phyloP scores from a whole-genome alignment of 106 monocot genomes.

The Xerophyta viscosa region DNA sequence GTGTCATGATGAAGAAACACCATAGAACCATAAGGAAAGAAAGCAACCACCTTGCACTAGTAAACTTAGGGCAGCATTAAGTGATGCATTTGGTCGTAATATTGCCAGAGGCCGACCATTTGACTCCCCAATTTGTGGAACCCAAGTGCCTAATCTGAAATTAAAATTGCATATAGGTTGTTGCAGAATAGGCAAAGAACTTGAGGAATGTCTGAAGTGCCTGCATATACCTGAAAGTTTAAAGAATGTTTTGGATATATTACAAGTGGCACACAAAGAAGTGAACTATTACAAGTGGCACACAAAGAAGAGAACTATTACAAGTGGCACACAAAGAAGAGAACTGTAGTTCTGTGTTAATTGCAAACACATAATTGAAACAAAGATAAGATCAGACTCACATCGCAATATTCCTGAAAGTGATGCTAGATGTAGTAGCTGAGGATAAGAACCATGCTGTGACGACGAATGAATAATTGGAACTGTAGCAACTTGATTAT shows the following conservation, averaged over 20 bases:
- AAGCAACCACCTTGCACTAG: conserved; percentile 67
- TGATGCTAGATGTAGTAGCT: conserved; percentile 81
- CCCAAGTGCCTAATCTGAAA: conserved; percentile 80
- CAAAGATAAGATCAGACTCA: too few relatives aligned
- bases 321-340: too few relatives aligned
- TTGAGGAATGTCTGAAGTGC: conserved; percentile 72
- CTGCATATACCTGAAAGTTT: conserved; percentile 75
- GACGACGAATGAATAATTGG: conserved; percentile 78
- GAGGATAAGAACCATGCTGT: conserved; percentile 74
- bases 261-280: too few relatives aligned
- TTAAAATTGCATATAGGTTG: conserved; percentile 62
- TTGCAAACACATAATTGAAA: too few relatives aligned
- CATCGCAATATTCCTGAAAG: conserved; percentile 87
- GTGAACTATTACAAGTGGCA: too few relatives aligned
- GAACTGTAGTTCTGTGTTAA: too few relatives aligned
- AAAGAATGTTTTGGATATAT: not conserved
- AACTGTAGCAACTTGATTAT: conserved; percentile 74
- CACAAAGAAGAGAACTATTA: too few relatives aligned
- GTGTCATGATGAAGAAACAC: not conserved
- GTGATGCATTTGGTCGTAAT: conserved; percentile 70
- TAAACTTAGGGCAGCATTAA: conserved; percentile 63
- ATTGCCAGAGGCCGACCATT: conserved; percentile 64
- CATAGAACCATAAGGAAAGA: not conserved
- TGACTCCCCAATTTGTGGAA: conserved; percentile 83
- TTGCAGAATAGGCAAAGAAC: conserved; percentile 68